Conservation (phyloP, 2,329 filamentous ascomycete species). For the Alternaria sp. region DNA sequence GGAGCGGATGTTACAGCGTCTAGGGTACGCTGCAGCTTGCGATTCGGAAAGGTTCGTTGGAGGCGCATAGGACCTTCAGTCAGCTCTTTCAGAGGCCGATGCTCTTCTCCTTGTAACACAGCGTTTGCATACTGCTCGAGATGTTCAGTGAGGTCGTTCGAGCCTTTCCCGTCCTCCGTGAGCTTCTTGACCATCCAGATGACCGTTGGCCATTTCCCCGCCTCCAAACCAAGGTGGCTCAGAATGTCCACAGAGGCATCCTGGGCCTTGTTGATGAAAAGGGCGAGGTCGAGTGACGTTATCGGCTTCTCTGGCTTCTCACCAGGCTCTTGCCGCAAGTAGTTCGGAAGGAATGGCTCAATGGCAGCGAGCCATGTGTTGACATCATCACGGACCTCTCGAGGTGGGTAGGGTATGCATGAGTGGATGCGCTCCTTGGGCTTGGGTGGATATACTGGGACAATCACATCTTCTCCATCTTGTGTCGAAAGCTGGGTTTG, state of each 20-base stretch:
- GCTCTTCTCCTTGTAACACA: conserved; percentile 21
- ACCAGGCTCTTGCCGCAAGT: conserved; percentile 31
- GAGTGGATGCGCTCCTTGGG: conserved; percentile 9
- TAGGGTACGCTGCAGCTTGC: conserved; percentile 23
- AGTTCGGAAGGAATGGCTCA: conserved; percentile 46
- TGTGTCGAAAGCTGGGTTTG: background rate
- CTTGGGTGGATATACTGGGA: conserved; percentile 15
- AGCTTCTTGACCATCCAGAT: conserved; percentile 56
- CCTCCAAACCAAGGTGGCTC: conserved; percentile 46
- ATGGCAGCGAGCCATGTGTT: conserved; percentile 44
- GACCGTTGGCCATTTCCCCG: conserved; percentile 52
- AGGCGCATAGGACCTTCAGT: conserved; percentile 32
- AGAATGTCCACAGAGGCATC: conserved; percentile 48
- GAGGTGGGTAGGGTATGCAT: conserved; percentile 29
- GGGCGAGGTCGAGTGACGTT: conserved; percentile 36
- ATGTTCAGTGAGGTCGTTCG: conserved; percentile 9
- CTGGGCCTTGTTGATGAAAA: conserved; percentile 34
- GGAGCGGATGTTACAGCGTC: conserved; percentile 35
- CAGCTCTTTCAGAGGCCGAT: conserved; percentile 26
- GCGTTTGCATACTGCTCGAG: conserved; percentile 24
- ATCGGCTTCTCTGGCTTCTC: conserved; percentile 19
- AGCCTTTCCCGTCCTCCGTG: conserved; percentile 40
- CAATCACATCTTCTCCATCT: background rate
- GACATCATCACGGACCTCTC: conserved; percentile 30
- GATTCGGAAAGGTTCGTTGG: conserved; percentile 19